These are phyloP conservation scores for Suillus discolor DNA, from an alignment of 768 basidiomycete genomes.

Conservation along the genomic window DNA sequence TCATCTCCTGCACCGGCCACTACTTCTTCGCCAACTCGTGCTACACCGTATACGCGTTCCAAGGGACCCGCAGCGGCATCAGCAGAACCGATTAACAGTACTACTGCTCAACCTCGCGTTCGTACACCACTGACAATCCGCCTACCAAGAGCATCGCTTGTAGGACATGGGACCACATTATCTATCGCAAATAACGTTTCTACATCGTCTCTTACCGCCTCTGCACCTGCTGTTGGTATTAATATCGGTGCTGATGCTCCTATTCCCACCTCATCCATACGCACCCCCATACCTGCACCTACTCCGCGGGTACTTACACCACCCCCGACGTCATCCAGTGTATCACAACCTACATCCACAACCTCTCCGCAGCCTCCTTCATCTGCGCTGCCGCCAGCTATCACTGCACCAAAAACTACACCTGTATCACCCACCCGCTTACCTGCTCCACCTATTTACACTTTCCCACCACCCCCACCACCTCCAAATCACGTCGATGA, in stretches of 20 bases:
- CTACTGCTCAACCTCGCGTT: background rate
- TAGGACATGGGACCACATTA: background rate
- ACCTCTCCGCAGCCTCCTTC: background rate
- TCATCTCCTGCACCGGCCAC: background rate
- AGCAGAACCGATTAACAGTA: background rate
- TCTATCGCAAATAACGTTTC: background rate
- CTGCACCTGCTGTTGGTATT: background rate
- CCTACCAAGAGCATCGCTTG: background rate
- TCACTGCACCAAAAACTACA: background rate
- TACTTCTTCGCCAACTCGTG: background rate
- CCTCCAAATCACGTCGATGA: background rate
- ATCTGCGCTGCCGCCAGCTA: background rate
- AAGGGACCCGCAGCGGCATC: background rate
- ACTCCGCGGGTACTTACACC: background rate
- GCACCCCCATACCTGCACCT: background rate
- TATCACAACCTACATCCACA: background rate
- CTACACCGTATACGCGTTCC: background rate
- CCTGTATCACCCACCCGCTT: background rate
- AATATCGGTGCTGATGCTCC: background rate
- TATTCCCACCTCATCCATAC: background rate
- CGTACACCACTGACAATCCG: conserved; percentile 2
- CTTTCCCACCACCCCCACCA: conserved; percentile 3
- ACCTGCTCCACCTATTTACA: background rate
- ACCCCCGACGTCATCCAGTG: background rate
- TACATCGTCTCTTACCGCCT: background rate